Base-by-base conservation (phyloP, 2,329 filamentous ascomycete species). In the Blastomyces silverae region DNA sequence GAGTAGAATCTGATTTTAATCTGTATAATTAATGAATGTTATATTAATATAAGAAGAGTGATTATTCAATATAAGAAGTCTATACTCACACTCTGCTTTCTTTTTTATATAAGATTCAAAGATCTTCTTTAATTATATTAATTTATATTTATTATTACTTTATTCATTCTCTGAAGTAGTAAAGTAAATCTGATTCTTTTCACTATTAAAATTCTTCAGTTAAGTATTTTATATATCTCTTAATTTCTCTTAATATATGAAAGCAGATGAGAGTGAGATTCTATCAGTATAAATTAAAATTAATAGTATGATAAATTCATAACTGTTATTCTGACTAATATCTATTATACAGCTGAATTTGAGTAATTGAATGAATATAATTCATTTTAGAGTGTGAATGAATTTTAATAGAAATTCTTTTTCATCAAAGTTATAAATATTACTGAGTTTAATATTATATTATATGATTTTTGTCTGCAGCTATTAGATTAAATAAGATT, bases 31-130 rank as follows among this genome's bases (percentile, higher is more conserved):
- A 25, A 65, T 65, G 25, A 63, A 65, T 60, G 52, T 46, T 17
- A 64, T 60, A 31, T 66, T 66, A n/a, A 66, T 53, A 66, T 66
- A 22, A 44, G 57, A 66, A 13, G n/a, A 56, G 42, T 66, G 42
- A 3, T 20, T 37, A 64, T 66, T 15, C 5, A 66, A 4, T 55
- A 66, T 63, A 48, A 66, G 22, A 53, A 63, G 25, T 39, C 55
- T 34, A 8, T 58, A 58, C 20, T 15, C 15, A 22, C 28, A 22
- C 2, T 10, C 28, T 20, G 55, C 20, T 20, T 42, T 34, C 25
- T 58, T 22, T 42, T 58, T 58, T 58, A 25, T 58, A 2, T 28
- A 3, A 28, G 28, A 28, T 2, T 2, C 28, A 2, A 2, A 28
- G 28, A 28, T 28, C 3, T 39, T 39, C 37, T 37, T 58, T 13